Conservation (phyloP, 768 basidiomycete species). For the Mycena rosella region DNA sequence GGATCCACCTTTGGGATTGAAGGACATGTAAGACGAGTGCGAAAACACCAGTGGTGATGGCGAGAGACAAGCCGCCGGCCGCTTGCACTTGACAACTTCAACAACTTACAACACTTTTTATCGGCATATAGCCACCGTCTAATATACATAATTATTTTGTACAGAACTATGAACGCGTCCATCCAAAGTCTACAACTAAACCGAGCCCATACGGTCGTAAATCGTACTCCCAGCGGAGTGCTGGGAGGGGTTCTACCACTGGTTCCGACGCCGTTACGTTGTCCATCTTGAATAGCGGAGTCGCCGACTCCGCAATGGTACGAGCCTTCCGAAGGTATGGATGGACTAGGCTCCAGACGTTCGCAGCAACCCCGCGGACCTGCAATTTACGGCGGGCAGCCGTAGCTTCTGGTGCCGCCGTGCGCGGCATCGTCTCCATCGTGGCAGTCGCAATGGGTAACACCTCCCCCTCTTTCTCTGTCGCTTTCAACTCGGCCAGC, state of each 20-base stretch:
- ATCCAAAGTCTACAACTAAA: constrained; percentile 80
- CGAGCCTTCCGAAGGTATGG: constrained; percentile 24
- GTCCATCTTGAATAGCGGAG: constrained; percentile 17
- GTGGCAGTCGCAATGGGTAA: constrained; percentile 15
- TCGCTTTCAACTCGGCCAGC: constrained; percentile 28
- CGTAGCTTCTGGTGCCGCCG: constrained; percentile 20
- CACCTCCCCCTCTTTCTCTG: constrained; percentile 23
- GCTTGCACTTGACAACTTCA: constrained; percentile 1
- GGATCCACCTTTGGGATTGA: constrained; percentile 50
- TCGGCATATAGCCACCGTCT: background rate
- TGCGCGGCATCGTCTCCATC: constrained; percentile 29
- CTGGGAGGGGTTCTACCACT: constrained; percentile 39
- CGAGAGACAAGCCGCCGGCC: constrained; percentile 27
- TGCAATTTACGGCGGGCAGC: constrained; percentile 4
- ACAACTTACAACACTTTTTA: background rate
- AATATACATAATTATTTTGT: background rate
- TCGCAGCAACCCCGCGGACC: constrained; percentile 18
- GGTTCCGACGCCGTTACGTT: constrained; percentile 33
- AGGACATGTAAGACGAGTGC: constrained; percentile 49
- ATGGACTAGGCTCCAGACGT: constrained; percentile 24
- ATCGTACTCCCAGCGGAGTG: constrained; percentile 72
- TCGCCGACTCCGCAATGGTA: constrained; percentile 7
- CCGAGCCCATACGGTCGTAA: constrained; percentile 79
- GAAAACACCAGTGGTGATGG: constrained; percentile 1
- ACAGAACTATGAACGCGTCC: constrained; percentile 54